These are phyloP conservation scores for Datisca glomerata DNA, from an alignment of 306 rosid species.

Conservation along the genomic window DNA sequence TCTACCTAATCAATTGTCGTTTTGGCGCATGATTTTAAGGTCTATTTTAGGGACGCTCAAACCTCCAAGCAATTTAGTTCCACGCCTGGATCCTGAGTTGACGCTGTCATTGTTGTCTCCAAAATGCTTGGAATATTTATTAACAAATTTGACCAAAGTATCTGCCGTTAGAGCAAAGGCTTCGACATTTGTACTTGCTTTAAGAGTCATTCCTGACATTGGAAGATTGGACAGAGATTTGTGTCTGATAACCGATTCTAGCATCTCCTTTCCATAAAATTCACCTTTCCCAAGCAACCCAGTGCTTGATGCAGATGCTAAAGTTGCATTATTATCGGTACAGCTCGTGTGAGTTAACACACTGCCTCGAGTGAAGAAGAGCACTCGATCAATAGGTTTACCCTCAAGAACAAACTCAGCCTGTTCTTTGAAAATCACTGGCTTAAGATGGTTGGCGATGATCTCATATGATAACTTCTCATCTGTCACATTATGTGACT, in stretches of 20 bases:
- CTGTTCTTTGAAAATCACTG: conserved; percentile 3
- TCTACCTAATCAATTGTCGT: too few relatives aligned
- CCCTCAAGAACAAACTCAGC: conserved; percentile 8
- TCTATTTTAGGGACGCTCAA: too few relatives aligned
- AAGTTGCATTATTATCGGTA: too few relatives aligned
- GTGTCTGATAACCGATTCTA: conserved; percentile 20
- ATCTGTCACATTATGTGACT: background rate
- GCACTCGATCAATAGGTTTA: conserved; percentile 9
- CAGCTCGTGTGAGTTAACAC: too few relatives aligned
- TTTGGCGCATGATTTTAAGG: too few relatives aligned
- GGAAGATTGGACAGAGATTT: conserved; percentile 23
- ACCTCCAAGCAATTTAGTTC: too few relatives aligned
- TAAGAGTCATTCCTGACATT: conserved; percentile 24
- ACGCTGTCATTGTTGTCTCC: too few relatives aligned
- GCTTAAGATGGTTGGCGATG: conserved; percentile 9
- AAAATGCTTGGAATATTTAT: too few relatives aligned
- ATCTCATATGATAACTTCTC: background rate
- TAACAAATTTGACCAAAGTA: too few relatives aligned
- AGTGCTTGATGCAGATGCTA: too few relatives aligned
- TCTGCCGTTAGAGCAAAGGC: conserved; percentile 2
- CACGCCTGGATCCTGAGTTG: too few relatives aligned
- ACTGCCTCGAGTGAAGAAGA: conserved; percentile 10
- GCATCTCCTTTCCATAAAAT: conserved; percentile 12
- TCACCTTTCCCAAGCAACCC: background rate
- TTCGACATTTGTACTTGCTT: conserved; percentile 27